Conservation (phyloP, 306 rosid species). For the Purshia tridentata region DNA sequence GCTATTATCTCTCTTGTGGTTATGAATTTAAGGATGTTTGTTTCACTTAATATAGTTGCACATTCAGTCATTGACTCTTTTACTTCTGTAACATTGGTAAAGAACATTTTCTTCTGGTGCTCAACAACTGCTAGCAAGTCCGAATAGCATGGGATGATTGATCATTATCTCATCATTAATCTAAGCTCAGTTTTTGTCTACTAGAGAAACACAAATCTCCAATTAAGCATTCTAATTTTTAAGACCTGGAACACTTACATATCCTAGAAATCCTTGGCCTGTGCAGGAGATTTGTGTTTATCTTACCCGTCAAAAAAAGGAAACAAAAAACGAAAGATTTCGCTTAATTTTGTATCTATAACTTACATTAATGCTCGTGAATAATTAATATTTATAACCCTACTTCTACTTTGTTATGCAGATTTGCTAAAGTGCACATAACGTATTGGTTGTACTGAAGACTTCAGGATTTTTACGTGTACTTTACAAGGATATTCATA, state of each 20-base stretch:
- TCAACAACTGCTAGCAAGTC: not conserved
- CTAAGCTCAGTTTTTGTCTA: slow-evolving; percentile 14
- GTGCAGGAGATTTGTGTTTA: not conserved
- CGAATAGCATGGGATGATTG: not conserved
- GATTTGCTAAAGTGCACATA: slow-evolving; percentile 31
- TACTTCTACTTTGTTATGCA: slow-evolving; percentile 36
- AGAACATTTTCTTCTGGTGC: not conserved
- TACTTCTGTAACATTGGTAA: slow-evolving; percentile 8
- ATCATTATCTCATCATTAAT: slow-evolving; percentile 7
- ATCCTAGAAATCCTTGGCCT: not conserved
- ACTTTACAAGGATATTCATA: slow-evolving; percentile 30
- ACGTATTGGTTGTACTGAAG: slow-evolving; percentile 30
- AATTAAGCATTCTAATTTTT: not conserved
- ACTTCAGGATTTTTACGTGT: slow-evolving; percentile 21
- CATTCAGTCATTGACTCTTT: slow-evolving; percentile 18
- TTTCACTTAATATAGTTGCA: slow-evolving; percentile 18
- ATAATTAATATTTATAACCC: slow-evolving; percentile 22
- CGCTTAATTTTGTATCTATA: not conserved
- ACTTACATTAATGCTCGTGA: slow-evolving; percentile 1
- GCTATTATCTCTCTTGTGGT: slow-evolving; percentile 7
- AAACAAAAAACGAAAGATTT: not conserved
- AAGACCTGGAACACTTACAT: not conserved
- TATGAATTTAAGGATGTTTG: slow-evolving; percentile 13
- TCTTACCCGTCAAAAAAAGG: not conserved
- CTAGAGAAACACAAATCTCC: too few relatives aligned